Conservation (phyloP, 1,139 yeast genomes). For the Trichomonascaceae sp. region DNA sequence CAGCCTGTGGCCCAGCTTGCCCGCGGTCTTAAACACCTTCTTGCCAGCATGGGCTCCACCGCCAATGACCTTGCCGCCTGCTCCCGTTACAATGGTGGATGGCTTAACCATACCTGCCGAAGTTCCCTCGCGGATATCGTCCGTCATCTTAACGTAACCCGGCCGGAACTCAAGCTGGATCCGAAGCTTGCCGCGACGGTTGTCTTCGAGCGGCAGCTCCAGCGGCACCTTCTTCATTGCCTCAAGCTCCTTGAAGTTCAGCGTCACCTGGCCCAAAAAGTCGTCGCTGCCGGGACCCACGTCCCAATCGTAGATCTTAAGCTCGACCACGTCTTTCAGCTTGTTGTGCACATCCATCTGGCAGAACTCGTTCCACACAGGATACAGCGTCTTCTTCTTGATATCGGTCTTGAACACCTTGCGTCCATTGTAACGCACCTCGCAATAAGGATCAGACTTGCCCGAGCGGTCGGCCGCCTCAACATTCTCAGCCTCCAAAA, state of each 20-base stretch:
- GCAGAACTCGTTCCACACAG: slow-evolving; percentile 66
- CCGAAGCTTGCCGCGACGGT: slow-evolving; percentile 48
- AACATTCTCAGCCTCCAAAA: slow-evolving; percentile 54
- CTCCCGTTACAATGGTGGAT: slow-evolving; percentile 17
- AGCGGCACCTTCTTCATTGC: slow-evolving; percentile 40
- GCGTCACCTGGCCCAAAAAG: slow-evolving; percentile 51
- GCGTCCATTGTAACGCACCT: slow-evolving; percentile 44
- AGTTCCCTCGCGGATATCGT: slow-evolving; percentile 8
- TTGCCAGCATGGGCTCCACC: slow-evolving; percentile 14
- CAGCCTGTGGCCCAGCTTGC: background rate
- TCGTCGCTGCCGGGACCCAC: slow-evolving; percentile 80
- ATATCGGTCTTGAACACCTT: slow-evolving; percentile 64
- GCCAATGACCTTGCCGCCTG: slow-evolving; percentile 17
- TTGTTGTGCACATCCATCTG: slow-evolving; percentile 44
- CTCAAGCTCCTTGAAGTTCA: slow-evolving; percentile 50
- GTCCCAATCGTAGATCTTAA: slow-evolving; percentile 70
- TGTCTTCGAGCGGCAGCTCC: slow-evolving; percentile 38
- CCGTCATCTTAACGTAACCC: slow-evolving; percentile 36
- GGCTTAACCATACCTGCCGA: slow-evolving; percentile 3
- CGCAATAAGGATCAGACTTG: slow-evolving; percentile 72
- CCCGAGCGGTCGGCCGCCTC: slow-evolving; percentile 82
- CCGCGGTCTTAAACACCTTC: slow-evolving; percentile 1
- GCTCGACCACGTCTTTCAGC: slow-evolving; percentile 38
- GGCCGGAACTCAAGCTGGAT: slow-evolving; percentile 57
- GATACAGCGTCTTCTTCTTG: slow-evolving; percentile 74